Base-by-base conservation (phyloP, 2,329 filamentous ascomycete species). In the Aureobasidium subglaciale region DNA sequence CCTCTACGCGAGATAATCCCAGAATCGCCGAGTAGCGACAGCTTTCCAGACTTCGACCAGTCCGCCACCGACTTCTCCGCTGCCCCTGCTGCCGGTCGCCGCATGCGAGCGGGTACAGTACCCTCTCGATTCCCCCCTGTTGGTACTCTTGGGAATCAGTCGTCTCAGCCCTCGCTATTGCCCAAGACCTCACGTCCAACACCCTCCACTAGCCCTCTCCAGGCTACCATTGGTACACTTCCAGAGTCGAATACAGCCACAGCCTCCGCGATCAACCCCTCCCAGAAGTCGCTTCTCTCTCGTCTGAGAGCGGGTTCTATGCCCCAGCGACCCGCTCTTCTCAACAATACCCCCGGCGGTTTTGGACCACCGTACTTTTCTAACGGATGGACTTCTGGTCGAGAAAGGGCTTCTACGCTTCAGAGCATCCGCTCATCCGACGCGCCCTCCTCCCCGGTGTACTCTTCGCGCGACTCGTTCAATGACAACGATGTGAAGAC, bases 1-100 rank as follows among this genome's bases (percentile, higher is more conserved):
- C 93, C 93, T 63, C 81, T 99, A 50, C 89, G 93, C 67, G 93
- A 97, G 75, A 96, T 92, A 62, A 97, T 99, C 59, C 91, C 92
- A 61, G 93, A 99, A 74, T 96, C 92, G 32, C 93, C 93, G 29
- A 93, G 88, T 62, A 81, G 79, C 63, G 92, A 96, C 75, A 92
- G 88, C 63, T 97, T 97, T 65, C 91, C 93, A 57, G 91, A 96
- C 71, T 90, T 96, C 68, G 81, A 87, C 61, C 83, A 85, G 63
- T 79, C 88, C 38, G 80, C 87, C 38, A 79, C 85, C 8, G 81
- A 86, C 61, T 20, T 49, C 13, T 81, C 85, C 61, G 79, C 77
- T 57, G 68, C 86, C 59, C 83, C 86, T 63, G 73, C 76, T 56
- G 79, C 87, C 64, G 82, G 84, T 45, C 84, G 93, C 61, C 85